Evolutionary conservation across 129 eudicot species (phyloP).

Genomic region (sunflower (Helianthus annuus)): HanXRQr2.0-SUNRISE NC_035446.2:101201795-101202294

Average conservation of each 20-base stretch:
- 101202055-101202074: slow-evolving; percentile 96
- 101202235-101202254: slow-evolving; percentile 53
- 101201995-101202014: slow-evolving; percentile 42
- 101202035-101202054: slow-evolving; percentile 65
- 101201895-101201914: slow-evolving; percentile 89
- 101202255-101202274: not conserved
- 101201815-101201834: slow-evolving; percentile 76
- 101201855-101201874: slow-evolving; percentile 91
- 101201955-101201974: not conserved
- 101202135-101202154: slow-evolving; percentile 80
- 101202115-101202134: slow-evolving; percentile 92
- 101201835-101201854: slow-evolving; percentile 63
- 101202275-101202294: not conserved
- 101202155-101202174: slow-evolving; percentile 86
- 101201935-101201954: not conserved
- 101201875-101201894: slow-evolving; percentile 99
- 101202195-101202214: slow-evolving; percentile 98
- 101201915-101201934: slow-evolving; percentile 11
- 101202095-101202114: slow-evolving; percentile 84
- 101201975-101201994: not conserved
- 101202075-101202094: slow-evolving; percentile 72
- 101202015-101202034: slow-evolving; percentile 97
- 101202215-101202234: slow-evolving; percentile 85
- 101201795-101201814: not conserved
- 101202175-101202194: slow-evolving; percentile 89